These are phyloP conservation scores for Lagenidium giganteum DNA, from an alignment of 352 stramenopile genomes.

Conservation along the genomic window DNA sequence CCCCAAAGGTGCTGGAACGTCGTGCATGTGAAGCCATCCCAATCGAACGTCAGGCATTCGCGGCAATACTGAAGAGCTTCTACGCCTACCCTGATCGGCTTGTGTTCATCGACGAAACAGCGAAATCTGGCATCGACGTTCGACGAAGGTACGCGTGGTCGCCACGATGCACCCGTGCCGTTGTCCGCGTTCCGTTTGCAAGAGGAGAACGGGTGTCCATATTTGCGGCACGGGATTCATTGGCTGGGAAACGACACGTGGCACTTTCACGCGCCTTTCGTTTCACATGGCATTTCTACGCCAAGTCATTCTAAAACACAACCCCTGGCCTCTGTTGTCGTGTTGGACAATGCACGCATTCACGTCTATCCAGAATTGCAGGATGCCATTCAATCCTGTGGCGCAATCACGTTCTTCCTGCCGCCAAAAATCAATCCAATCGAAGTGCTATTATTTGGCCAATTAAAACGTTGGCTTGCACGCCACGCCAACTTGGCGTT, in stretches of 20 bases:
- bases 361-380: slow-evolving; percentile 51
- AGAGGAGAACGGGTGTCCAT: slow-evolving; percentile 7
- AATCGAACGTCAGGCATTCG: no score
- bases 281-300: slow-evolving; percentile 6
- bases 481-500: slow-evolving; percentile 4
- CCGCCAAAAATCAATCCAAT: slow-evolving; percentile 13
- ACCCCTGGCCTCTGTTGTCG: slow-evolving; percentile 27
- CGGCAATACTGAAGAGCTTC: no score
- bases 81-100: slow-evolving; percentile 16
- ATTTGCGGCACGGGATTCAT: slow-evolving; percentile 8
- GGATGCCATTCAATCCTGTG: slow-evolving; percentile 1
- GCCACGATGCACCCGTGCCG: background rate
- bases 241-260: slow-evolving; percentile 1
- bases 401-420: slow-evolving; percentile 6
- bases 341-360: slow-evolving; percentile 50
- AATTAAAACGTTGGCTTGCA: slow-evolving; percentile 7
- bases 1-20: no score
- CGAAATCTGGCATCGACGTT: slow-evolving; percentile 13
- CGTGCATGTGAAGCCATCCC: no score
- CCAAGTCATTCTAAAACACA: slow-evolving; percentile 6
- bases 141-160: slow-evolving; percentile 13
- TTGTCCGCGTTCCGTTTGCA: slow-evolving; percentile 4
- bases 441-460: slow-evolving; percentile 12
- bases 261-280: slow-evolving; percentile 5
- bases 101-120: slow-evolving; percentile 14